Percentiles rank a stretch among this genome's conserved stretches.
These are phyloP conservation scores for Elsinoe necatrix DNA, from an alignment of 2,329 filamentous ascomycete species.

Conservation along the genomic window DNA sequence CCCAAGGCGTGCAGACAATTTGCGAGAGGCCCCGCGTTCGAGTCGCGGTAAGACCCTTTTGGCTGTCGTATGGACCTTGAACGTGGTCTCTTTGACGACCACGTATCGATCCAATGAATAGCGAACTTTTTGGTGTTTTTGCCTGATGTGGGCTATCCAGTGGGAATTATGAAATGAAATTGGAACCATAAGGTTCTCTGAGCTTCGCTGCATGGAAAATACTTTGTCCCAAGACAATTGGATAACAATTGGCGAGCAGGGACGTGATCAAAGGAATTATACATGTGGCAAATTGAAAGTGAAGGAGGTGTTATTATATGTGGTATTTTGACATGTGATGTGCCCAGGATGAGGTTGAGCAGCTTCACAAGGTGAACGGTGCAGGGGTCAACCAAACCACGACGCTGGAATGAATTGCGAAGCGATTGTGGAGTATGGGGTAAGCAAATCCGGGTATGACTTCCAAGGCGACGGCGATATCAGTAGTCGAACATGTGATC, in stretches of 20 bases:
- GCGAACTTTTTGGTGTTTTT: not conserved
- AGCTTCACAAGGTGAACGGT: not conserved
- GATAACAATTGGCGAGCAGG: not conserved
- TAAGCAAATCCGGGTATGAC: no score
- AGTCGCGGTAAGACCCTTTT: slow-evolving; percentile 26
- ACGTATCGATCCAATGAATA: not conserved
- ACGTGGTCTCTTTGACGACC: not conserved
- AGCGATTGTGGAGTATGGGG: not conserved
- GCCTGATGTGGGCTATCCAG: not conserved
- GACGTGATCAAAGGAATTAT: not conserved
- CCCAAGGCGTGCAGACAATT: slow-evolving; percentile 18
- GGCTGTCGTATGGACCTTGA: not conserved
- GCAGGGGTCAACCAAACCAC: not conserved
- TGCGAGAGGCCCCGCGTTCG: slow-evolving; percentile 34
- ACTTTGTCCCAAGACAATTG: not conserved
- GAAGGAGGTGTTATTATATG: not conserved
- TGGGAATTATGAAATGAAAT: not conserved
- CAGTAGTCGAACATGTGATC: no score
- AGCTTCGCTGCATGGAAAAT: not conserved
- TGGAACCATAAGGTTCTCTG: not conserved
- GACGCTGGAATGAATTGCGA: not conserved
- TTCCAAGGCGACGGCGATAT: no score
- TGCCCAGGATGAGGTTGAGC: not conserved
- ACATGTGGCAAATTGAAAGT: not conserved
- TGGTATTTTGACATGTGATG: not conserved